phyloP scores from a whole-genome alignment of 1,284 basidiomycete genomes.

The Chiua sp. region DNA sequence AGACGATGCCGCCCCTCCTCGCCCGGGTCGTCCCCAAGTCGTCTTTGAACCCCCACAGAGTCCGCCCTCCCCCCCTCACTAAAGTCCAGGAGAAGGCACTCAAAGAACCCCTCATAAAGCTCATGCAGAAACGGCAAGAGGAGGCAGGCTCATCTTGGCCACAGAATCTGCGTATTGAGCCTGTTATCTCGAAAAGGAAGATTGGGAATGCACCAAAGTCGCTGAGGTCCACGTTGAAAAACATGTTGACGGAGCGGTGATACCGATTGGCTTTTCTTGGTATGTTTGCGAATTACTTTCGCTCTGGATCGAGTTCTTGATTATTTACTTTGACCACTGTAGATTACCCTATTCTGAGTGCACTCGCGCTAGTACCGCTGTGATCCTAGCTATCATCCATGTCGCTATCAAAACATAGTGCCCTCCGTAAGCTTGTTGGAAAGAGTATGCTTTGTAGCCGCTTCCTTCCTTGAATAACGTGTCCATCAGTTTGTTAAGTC shows the following conservation, averaged over 20 bases:
- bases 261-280: not conserved
- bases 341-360: not conserved
- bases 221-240: slow-evolving; percentile 41
- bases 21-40: slow-evolving; percentile 48
- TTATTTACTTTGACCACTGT: slow-evolving; percentile 5
- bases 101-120: slow-evolving; percentile 42
- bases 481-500: slow-evolving; percentile 66
- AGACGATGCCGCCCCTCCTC: slow-evolving; percentile 33
- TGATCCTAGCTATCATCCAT: not conserved
- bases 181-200: slow-evolving; percentile 40
- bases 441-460: slow-evolving; percentile 3
- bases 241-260: slow-evolving; percentile 45
- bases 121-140: slow-evolving; percentile 45
- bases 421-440: not conserved
- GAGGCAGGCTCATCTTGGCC: slow-evolving; percentile 46
- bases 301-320: slow-evolving; percentile 10
- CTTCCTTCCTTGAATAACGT: slow-evolving; percentile 59
- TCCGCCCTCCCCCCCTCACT: slow-evolving; percentile 34
- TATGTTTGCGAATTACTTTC: not conserved
- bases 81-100: slow-evolving; percentile 37
- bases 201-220: slow-evolving; percentile 43
- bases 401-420: not conserved
- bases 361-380: not conserved
- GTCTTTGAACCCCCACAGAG: slow-evolving; percentile 30
- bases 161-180: slow-evolving; percentile 51